Percentiles rank a stretch among this genome's conserved stretches.
These are phyloP conservation scores for Hypoxylon sp. DNA, from an alignment of 2,329 filamentous ascomycete species.

Conservation along the genomic window DNA sequence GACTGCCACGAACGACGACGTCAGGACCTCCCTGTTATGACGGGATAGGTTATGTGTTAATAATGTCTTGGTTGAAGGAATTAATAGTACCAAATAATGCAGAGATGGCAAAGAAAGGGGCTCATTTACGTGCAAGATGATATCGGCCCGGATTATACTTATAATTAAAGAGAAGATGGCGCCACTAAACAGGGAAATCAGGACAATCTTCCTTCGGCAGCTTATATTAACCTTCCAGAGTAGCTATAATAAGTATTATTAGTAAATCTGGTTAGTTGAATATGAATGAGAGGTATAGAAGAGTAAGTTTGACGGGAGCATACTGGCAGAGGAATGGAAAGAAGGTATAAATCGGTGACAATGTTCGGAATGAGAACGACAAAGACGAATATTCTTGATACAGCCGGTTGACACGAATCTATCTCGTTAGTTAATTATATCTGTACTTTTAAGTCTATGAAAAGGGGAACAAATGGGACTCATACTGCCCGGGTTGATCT, in stretches of 20 bases:
- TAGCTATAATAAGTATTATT: slow-evolving; percentile 52
- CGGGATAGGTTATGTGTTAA: neutral
- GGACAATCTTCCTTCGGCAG: slow-evolving; percentile 57
- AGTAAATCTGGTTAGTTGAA: neutral
- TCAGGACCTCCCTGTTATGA: slow-evolving; percentile 38
- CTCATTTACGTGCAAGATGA: slow-evolving; percentile 52
- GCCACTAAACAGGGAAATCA: slow-evolving; percentile 64
- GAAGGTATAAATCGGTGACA: slow-evolving; percentile 62
- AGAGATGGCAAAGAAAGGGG: neutral
- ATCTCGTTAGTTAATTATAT: slow-evolving; percentile 1
- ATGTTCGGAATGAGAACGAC: slow-evolving; percentile 62
- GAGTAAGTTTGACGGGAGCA: neutral
- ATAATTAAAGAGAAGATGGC: slow-evolving; percentile 65
- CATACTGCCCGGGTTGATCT: slow-evolving; percentile 62
- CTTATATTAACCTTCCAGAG: slow-evolving; percentile 63
- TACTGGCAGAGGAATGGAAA: slow-evolving; percentile 64
- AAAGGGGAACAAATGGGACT: neutral
- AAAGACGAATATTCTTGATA: slow-evolving; percentile 61
- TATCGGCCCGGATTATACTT: slow-evolving; percentile 63
- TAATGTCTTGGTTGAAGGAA: neutral
- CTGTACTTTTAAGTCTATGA: neutral
- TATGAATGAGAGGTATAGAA: neutral
- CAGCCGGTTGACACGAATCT: slow-evolving; percentile 61
- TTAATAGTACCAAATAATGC: neutral
- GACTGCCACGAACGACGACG: slow-evolving; percentile 44